phyloP scores from a whole-genome alignment of 2,329 filamentous ascomycete species.

The Aureobasidium melanogenum region DNA sequence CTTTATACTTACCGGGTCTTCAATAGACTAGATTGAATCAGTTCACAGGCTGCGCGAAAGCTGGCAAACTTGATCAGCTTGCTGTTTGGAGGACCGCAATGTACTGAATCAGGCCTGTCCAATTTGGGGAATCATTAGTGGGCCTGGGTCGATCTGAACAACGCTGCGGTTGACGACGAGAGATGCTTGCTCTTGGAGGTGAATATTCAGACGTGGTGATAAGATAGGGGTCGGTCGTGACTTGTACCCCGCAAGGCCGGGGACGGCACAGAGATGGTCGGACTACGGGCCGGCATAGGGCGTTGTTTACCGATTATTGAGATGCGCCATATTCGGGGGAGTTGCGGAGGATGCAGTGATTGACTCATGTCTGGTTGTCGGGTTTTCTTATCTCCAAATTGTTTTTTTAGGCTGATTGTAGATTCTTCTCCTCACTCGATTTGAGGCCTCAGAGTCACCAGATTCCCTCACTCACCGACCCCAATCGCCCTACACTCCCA shows the following conservation, averaged over 20 bases:
- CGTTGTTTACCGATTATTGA: neutral
- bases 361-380: neutral
- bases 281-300: neutral
- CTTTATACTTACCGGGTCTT: neutral
- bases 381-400: neutral
- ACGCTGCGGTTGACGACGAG: neutral
- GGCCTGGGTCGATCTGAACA: neutral
- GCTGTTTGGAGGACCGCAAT: neutral
- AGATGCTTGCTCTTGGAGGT: too few relatives aligned
- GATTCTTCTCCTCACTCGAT: neutral
- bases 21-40: neutral
- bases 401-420: slow-evolving; percentile 7
- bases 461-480: neutral
- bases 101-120: neutral
- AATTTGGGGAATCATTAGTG: neutral
- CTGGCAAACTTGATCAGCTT: neutral
- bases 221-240: neutral
- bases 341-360: neutral
- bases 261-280: neutral
- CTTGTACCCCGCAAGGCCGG: neutral
- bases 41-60: neutral
- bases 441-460: neutral
- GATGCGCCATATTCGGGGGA: neutral
- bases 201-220: neutral
- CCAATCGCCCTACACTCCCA: neutral